Conservation (phyloP, 495 filamentous ascomycete genomes). For the Rhypophila decipiens region DNA sequence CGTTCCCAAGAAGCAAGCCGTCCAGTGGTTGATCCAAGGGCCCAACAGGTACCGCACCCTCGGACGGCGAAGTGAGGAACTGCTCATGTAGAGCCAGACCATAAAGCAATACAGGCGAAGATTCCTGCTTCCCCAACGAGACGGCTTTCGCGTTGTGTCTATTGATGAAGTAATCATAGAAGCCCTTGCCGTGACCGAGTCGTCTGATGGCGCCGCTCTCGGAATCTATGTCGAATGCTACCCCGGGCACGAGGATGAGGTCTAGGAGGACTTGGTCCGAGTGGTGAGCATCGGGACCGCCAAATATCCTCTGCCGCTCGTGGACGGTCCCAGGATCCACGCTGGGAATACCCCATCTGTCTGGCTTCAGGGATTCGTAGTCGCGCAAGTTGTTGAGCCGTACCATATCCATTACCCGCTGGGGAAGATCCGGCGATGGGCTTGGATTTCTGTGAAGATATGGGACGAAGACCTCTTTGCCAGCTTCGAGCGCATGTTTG, state of each 20-base stretch:
- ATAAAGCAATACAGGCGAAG: constrained; percentile 53
- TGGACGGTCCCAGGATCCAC: constrained; percentile 55
- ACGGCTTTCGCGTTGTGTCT: constrained; percentile 52
- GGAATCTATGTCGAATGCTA: constrained; percentile 72
- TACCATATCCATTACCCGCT: constrained; percentile 89
- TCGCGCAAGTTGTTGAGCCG: constrained; percentile 64
- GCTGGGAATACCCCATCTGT: constrained; percentile 90
- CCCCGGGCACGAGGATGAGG: constrained; percentile 85
- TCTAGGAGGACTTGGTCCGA: constrained; percentile 55
- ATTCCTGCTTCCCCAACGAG: constrained; percentile 33
- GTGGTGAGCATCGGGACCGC: constrained; percentile 41
- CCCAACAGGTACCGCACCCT: constrained; percentile 33
- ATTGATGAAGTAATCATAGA: constrained; percentile 88
- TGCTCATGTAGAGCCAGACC: constrained; percentile 88
- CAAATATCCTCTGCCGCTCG: constrained; percentile 62
- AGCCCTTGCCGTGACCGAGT: constrained; percentile 92
- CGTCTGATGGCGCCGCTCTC: constrained; percentile 50
- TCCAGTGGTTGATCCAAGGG: constrained; percentile 41
- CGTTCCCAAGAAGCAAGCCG: constrained; percentile 40
- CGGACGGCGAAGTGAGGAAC: constrained; percentile 50
- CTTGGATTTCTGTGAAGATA: constrained; percentile 64
- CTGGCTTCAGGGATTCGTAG: constrained; percentile 65
- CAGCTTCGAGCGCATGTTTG: constrained; percentile 63
- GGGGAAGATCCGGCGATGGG: constrained; percentile 36
- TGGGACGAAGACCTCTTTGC: constrained; percentile 86